Evolutionary conservation across 352 stramenopile genomes (phyloP).

Genomic region (Phytophthora agathidicida): DNA sequence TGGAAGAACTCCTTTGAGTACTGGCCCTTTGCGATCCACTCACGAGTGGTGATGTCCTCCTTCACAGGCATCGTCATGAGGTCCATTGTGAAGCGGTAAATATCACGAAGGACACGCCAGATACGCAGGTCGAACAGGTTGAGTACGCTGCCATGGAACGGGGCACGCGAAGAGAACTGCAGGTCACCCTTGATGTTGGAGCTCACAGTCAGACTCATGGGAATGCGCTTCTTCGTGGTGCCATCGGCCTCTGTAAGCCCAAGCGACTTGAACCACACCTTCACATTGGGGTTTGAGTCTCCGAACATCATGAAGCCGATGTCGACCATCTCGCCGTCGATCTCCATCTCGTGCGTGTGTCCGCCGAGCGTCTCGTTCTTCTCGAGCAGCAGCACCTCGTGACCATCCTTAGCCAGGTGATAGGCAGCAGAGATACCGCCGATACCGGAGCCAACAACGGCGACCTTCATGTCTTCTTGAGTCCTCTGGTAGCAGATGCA

Average conservation of each 20-base stretch:
- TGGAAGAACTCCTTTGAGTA: constrained; percentile 89
- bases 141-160: constrained; percentile 65
- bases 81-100: constrained; percentile 89
- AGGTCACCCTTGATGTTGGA: constrained; percentile 81
- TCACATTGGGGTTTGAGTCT: constrained; percentile 92
- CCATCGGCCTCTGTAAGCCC: constrained; percentile 83
- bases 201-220: constrained; percentile 87
- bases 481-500: constrained; percentile 1
- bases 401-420: constrained; percentile 82
- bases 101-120: constrained; percentile 87
- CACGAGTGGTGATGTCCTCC: constrained; percentile 71
- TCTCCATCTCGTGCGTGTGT: constrained; percentile 89
- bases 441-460: constrained; percentile 86
- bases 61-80: constrained; percentile 87
- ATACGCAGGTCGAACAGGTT: constrained; percentile 80
- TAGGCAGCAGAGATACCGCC: constrained; percentile 85
- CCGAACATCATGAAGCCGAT: constrained; percentile 92
- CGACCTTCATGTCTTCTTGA: constrained; percentile 72
- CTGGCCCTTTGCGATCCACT: constrained; percentile 67
- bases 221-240: constrained; percentile 87
- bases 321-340: constrained; percentile 85
- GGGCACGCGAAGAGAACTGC: constrained; percentile 85
- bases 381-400: constrained; percentile 84
- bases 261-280: constrained; percentile 89
- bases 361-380: constrained; percentile 82